phyloP scores from a whole-genome alignment of 2,329 filamentous ascomycete genomes.

The Teratosphaeria zuluensis region DNA sequence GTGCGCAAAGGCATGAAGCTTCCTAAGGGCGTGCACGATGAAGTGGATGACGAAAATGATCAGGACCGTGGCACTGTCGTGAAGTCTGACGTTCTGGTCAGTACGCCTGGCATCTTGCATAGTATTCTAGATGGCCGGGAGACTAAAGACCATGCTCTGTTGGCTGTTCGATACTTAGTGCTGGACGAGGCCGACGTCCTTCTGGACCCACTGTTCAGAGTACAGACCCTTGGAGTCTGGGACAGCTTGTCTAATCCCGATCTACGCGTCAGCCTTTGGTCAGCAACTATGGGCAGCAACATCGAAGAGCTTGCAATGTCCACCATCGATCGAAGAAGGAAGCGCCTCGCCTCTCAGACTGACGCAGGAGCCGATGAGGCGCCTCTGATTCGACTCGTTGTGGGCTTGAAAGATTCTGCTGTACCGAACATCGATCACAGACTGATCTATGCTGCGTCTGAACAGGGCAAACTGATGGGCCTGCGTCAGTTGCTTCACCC shows the following conservation, averaged over 20 bases:
- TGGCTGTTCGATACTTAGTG: slow-evolving; percentile 63
- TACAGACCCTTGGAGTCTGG: slow-evolving; percentile 82
- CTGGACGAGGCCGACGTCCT: slow-evolving; percentile 94
- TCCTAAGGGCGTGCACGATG: slow-evolving; percentile 12
- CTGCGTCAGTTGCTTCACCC: slow-evolving; percentile 84
- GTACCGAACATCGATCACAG: slow-evolving; percentile 87
- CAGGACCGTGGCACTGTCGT: slow-evolving; percentile 37
- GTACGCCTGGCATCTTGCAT: slow-evolving; percentile 68
- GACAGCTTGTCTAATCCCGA: slow-evolving; percentile 59
- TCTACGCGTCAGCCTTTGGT: slow-evolving; percentile 80
- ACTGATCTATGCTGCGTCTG: slow-evolving; percentile 82
- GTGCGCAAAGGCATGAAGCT: slow-evolving; percentile 81
- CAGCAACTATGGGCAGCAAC: slow-evolving; percentile 90
- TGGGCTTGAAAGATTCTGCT: slow-evolving; percentile 93
- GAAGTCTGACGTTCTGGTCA: slow-evolving; percentile 70
- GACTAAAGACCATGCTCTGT: slow-evolving; percentile 23
- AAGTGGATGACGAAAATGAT: slow-evolving; percentile 24
- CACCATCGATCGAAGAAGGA: slow-evolving; percentile 50
- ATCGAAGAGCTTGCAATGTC: slow-evolving; percentile 69
- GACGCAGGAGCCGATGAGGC: slow-evolving; percentile 5
- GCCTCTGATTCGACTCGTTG: slow-evolving; percentile 70
- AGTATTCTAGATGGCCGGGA: slow-evolving; percentile 50
- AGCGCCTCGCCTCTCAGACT: slow-evolving; percentile 10
- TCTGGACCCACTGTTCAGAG: slow-evolving; percentile 78
- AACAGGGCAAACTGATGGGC: slow-evolving; percentile 86